Conservation (phyloP, 495 filamentous ascomycete genomes). For the Parmelia sp. region DNA sequence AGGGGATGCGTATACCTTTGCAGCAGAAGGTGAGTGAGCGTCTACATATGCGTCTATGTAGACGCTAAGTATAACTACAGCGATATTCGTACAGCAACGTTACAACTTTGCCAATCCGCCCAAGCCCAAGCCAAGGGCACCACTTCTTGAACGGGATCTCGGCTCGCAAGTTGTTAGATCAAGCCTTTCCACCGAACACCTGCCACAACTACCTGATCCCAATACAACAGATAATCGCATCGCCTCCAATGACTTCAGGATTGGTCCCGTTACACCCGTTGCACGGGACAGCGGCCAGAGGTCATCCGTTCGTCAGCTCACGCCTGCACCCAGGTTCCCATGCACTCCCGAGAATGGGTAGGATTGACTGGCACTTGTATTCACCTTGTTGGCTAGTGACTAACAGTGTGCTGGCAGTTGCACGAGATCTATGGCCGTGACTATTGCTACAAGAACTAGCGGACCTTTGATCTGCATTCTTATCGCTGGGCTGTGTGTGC, state of each 20-base stretch:
- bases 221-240: conserved; percentile 4
- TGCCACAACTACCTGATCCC: neutral
- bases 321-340: neutral
- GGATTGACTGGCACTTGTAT: neutral
- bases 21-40: conserved; percentile 5
- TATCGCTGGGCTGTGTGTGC: neutral
- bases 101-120: neutral
- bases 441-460: neutral
- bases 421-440: neutral
- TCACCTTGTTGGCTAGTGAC: neutral
- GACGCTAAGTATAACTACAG: neutral
- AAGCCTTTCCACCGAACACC: neutral
- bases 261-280: neutral
- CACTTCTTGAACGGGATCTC: neutral
- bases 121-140: neutral
- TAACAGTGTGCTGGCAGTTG: neutral
- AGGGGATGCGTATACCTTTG: conserved; percentile 4
- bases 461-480: neutral
- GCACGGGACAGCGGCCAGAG: neutral
- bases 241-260: neutral
- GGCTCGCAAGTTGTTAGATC: neutral
- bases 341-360: neutral
- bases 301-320: neutral
- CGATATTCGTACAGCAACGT: neutral
- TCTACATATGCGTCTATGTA: neutral